Base-by-base conservation (phyloP, 805 yeast species). In the Yamadazyma scolyti region DNA sequence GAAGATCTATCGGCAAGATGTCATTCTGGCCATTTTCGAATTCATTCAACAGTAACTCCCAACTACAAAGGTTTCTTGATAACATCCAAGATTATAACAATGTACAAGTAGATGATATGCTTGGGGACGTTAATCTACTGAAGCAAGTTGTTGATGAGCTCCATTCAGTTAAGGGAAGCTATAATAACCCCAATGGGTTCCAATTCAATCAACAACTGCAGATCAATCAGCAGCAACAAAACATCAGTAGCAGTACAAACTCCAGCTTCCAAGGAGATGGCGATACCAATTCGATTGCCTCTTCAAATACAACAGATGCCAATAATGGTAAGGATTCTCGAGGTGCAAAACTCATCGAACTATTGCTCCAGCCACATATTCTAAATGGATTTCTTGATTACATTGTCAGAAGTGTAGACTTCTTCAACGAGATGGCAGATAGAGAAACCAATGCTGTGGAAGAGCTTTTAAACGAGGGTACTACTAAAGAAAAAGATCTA, bases 361-460 rank as follows among this genome's bases (percentile, higher is more conserved):
- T 80, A 47, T 65, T 93, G 33, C 71, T 90, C 40, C 85, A 84
- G 49, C 88, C 93, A 10, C 83, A 79, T 31, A 76, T 86, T 10
- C 55, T 90, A 37, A 71, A 67, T 31, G 75, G 77, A 34, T 69
- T 90, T 36, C 76, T 90, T 18, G 77, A 80, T 23, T 78, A 76
- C 46, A 72, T 88, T 24, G 76, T 77, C 20, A 59, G 57, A 11
- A 58, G 69, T 38, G 79, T 73, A 25, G 71, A 63, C 10, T 70
- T 55, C 36, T 73, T 67, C 41, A 50, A 60, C 31, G 56, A 54
- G 7, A 42, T 49, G 20, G 39, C 43, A 9, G 21, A 48, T 11
- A 48, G 46, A 16, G 62, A 57, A 12, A 40, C 36, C 11, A 43
- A 48, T 27, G 49, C 41, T 11, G 25, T 56, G 19, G 47, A 42